phyloP scores from a whole-genome alignment of 1,139 yeast genomes.

The Kodamaea anthophila region DNA sequence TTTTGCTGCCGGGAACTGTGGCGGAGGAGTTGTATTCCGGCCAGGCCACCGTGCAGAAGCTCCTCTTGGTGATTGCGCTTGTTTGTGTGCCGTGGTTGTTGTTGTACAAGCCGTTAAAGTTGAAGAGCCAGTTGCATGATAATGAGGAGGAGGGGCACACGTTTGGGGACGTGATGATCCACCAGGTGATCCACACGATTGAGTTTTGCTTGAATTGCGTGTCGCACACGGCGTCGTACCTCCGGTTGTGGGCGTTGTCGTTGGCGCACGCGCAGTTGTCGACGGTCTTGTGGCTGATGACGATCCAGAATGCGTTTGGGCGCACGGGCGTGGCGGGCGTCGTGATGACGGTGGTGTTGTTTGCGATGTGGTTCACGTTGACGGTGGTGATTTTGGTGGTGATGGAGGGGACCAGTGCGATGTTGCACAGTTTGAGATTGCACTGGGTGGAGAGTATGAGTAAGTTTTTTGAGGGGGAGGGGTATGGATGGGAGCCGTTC shows the following conservation, averaged over 20 bases:
- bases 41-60: conserved; percentile 56
- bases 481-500: conserved; percentile 64
- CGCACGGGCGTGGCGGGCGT: conserved; percentile 46
- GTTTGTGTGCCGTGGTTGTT: conserved; percentile 75
- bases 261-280: conserved; percentile 76
- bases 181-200: conserved; percentile 74
- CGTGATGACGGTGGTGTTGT: conserved; percentile 50
- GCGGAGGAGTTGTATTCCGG: conserved; percentile 62
- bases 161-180: conserved; percentile 73
- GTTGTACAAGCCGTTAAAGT: conserved; percentile 52
- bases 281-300: conserved; percentile 74
- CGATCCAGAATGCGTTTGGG: conserved; percentile 54
- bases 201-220: conserved; percentile 77
- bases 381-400: conserved; percentile 69
- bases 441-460: conserved; percentile 91
- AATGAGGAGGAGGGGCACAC: conserved; percentile 52
- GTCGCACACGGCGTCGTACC: conserved; percentile 72
- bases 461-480: conserved; percentile 80
- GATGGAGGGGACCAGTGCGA: conserved; percentile 86
- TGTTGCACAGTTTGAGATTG: conserved; percentile 77
- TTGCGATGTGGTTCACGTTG: conserved; percentile 74
- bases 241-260: conserved; percentile 75
- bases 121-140: conserved; percentile 38
- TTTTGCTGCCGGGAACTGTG: conserved; percentile 67
- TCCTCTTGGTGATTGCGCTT: conserved; percentile 54